A percentile compares a stretch with the other conserved stretches of the same genome.
These are phyloP conservation scores for Crithidia acanthocephali DNA, from an alignment of 208 protist species.

Conservation along the genomic window DNA sequence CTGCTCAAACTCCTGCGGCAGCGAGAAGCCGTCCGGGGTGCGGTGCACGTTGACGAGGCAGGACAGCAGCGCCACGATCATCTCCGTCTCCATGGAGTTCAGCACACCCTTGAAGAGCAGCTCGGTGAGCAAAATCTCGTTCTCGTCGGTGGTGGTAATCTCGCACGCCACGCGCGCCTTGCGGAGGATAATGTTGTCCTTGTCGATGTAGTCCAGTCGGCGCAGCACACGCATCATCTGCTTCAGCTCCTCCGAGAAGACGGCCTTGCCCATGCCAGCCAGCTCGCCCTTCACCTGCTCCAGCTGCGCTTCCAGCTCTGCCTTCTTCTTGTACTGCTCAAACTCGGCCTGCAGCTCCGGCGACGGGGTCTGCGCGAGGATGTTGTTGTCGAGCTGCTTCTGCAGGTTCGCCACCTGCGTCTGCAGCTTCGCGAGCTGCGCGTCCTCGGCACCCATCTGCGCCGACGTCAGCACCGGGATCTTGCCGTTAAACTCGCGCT, in stretches of 20 bases:
- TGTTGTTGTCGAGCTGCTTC: conserved; percentile 73
- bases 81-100: conserved; percentile 96
- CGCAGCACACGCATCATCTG: conserved; percentile 97
- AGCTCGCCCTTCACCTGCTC: conserved; percentile 84
- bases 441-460: conserved; percentile 97
- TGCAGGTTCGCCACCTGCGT: conserved; percentile 89
- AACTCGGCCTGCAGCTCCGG: conserved; percentile 61
- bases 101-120: conserved; percentile 98
- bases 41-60: conserved; percentile 98
- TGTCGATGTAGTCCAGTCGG: conserved; percentile 96
- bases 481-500: conserved; percentile 69
- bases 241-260: conserved; percentile 95
- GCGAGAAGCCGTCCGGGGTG: conserved; percentile 87
- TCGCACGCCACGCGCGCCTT: conserved; percentile 99
- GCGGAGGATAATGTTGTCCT: conserved; percentile 97
- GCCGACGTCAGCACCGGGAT: conserved; percentile 95
- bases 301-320: conserved; percentile 66
- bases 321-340: conserved; percentile 76
- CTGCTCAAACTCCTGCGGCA: conserved; percentile 88
- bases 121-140: conserved; percentile 98
- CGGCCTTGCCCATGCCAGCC: conserved; percentile 79
- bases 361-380: conserved; percentile 67
- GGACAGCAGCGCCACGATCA: conserved; percentile 95
- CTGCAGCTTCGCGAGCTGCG: conserved; percentile 72
- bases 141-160: conserved; percentile 98